Conservation (phyloP, 2,329 filamentous ascomycete genomes). For the Stagonosporopsis tanaceti region DNA sequence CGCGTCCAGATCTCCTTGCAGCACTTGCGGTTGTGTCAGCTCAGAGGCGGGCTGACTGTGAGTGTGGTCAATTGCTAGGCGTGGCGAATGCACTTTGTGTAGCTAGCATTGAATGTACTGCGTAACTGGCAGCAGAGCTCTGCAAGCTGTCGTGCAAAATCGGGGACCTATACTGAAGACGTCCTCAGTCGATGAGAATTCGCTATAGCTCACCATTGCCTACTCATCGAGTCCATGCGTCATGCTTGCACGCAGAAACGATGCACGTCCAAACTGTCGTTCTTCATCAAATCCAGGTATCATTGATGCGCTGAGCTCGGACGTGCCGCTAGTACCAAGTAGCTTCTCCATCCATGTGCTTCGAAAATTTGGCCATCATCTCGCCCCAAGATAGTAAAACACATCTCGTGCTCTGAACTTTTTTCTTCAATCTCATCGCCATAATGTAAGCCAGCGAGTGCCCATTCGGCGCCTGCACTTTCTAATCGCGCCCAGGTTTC, state of each 20-base stretch:
- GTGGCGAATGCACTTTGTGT: no score
- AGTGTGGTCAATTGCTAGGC: background rate
- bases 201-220: no score
- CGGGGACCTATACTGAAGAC: no score
- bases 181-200: no score
- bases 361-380: constrained; percentile 16
- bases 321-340: constrained; percentile 6
- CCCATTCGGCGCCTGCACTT: background rate
- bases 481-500: constrained; percentile 58
- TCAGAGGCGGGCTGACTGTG: no score
- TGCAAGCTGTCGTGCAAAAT: no score
- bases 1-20: background rate
- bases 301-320: constrained; percentile 2
- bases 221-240: no score
- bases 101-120: no score
- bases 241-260: no score
- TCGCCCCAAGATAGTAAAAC: constrained; percentile 13
- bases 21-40: background rate
- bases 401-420: background rate
- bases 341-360: constrained; percentile 1
- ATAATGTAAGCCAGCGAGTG: constrained; percentile 28
- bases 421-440: background rate
- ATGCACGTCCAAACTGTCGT: no score
- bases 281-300: background rate
- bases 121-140: no score